A percentile compares a stretch with the other conserved stretches of the same genome.
Conservation (phyloP, 108 stramenopile species). For the Schizochytrium sp. region DNA sequence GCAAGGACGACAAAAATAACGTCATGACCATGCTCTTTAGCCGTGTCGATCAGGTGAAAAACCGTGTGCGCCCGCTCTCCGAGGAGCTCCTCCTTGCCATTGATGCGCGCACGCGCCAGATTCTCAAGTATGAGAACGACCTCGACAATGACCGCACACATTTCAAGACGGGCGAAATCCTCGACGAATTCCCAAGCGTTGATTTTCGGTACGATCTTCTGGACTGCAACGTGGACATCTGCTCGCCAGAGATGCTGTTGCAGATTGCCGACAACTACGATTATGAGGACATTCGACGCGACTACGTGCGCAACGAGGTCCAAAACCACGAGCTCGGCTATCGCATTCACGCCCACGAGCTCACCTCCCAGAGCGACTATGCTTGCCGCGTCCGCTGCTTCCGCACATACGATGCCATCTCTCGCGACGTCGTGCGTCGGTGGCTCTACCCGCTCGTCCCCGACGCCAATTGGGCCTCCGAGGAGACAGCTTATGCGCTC, state of each 20-base stretch:
- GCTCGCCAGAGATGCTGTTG: conserved; percentile 90
- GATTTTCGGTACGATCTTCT: conserved; percentile 65
- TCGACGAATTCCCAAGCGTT: conserved; percentile 48
- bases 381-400: conserved; percentile 77
- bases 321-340: conserved; percentile 89
- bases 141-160: neutral
- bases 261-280: conserved; percentile 92
- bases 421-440: conserved; percentile 68
- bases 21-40: conserved; percentile 79
- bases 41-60: conserved; percentile 47
- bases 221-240: conserved; percentile 89
- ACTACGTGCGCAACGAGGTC: conserved; percentile 80
- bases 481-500: conserved; percentile 39
- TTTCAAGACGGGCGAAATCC: conserved; percentile 35
- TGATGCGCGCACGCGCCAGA: conserved; percentile 21
- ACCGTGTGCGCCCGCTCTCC: neutral
- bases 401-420: conserved; percentile 70
- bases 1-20: conserved; percentile 61
- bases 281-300: conserved; percentile 71
- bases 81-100: conserved; percentile 20
- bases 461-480: conserved; percentile 33
- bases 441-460: conserved; percentile 92
- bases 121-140: conserved; percentile 19
- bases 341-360: conserved; percentile 71
- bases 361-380: conserved; percentile 53